Conservation (phyloP, 495 filamentous ascomycete genomes). For the Penicillium desertorum region DNA sequence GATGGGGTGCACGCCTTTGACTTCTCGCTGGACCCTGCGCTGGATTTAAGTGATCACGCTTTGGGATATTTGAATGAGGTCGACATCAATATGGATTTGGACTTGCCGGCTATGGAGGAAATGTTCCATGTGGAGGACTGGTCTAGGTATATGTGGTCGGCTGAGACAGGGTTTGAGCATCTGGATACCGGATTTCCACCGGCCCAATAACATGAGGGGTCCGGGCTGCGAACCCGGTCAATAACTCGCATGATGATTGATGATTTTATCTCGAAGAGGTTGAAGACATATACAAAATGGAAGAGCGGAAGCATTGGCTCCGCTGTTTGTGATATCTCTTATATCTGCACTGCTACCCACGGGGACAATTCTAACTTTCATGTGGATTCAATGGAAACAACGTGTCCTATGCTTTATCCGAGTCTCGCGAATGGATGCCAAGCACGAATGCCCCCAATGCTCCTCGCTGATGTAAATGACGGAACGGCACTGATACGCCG, state of each 20-base stretch:
- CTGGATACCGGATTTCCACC: constrained; percentile 27
- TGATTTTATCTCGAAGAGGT: not conserved
- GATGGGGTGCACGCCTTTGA: constrained; percentile 26
- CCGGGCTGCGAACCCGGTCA: constrained; percentile 2
- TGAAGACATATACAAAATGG: not conserved
- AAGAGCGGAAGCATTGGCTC: not conserved
- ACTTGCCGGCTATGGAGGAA: constrained; percentile 26
- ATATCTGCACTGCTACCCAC: not conserved
- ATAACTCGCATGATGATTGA: constrained; percentile 17
- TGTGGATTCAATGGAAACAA: not conserved
- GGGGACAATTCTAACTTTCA: not conserved
- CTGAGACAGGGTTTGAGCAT: constrained; percentile 32
- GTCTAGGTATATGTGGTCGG: constrained; percentile 36
- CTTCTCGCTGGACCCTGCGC: constrained; percentile 24
- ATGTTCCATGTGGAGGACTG: constrained; percentile 31
- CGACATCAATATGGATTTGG: constrained; percentile 26
- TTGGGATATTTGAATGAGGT: constrained; percentile 12
- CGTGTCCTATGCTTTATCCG: constrained; percentile 10
- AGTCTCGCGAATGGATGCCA: constrained; percentile 11
- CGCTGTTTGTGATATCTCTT: not conserved
- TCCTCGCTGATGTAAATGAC: constrained; percentile 29
- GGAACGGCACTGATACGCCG: constrained; percentile 15
- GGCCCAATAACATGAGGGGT: constrained; percentile 21
- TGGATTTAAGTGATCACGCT: constrained; percentile 4
- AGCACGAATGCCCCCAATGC: constrained; percentile 17